Evolutionary conservation across 441 rosid species (phyloP), one percentile per base, ranked within the genome.

Genomic region (Theobroma grandiflorum): DNA sequence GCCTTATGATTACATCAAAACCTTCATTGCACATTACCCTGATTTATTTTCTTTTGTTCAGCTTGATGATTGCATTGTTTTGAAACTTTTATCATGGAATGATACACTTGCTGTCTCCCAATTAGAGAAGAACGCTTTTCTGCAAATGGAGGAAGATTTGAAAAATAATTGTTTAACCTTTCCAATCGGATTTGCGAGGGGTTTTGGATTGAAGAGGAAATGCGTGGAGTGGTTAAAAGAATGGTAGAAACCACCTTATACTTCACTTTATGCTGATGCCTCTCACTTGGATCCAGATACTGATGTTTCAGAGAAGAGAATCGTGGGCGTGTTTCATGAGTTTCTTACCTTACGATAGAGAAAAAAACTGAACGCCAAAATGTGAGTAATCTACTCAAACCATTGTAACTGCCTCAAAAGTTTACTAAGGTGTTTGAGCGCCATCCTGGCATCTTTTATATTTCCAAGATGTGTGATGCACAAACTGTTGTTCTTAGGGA

Each of bases 391-490:
- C 95, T 93, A 6, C 91, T 95, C 3, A 88, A 86, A 63, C 92
- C 94, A 9, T 83, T 95, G 62, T 85, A 82, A 14, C 82, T 95
- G 63, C 97, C 98, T 1, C 94, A 95, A 70, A 95, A 95, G 86
- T 93, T 95, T 69, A 93, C 96, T 0, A 95, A 89, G 89, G 94
- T 92, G 58, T 93, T 94, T 78, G 97, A 93, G 85, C 88, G 97
- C 3, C 98, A 93, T 74, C 97, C 98, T 2, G 94, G 95, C 63
- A 93, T 96, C 37, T 96, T 96, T 83, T 92, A 96, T 85, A 89
- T 93, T 62, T 93, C 97, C 16, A 85, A 38, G 84, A 91, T 89
- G 80, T 78, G 86, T 43, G 90, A 88, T 79, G 89, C 96, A 12
- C 96, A 92, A 83, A 92, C 94, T 42, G 89, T 95, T 74, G 86